Conservation (phyloP, 495 filamentous ascomycete genomes). For the Neurospora intermedia region DNA sequence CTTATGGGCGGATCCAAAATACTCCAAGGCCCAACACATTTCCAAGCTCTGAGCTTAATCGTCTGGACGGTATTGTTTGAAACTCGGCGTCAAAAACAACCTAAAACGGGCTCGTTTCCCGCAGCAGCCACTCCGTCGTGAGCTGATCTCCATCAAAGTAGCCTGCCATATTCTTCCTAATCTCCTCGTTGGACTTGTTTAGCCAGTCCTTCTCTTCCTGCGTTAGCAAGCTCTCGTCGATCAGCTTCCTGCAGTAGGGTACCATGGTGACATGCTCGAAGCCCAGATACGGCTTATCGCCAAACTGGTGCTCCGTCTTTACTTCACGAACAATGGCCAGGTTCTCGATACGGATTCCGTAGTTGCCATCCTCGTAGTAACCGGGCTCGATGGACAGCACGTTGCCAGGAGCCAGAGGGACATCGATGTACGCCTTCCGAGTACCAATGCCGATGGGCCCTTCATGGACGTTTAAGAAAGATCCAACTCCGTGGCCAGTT, state of each 20-base stretch:
- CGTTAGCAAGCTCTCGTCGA: conserved; percentile 64
- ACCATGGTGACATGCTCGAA: conserved; percentile 98
- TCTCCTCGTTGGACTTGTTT: conserved; percentile 73
- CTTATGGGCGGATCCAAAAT: background rate
- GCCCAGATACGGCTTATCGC: conserved; percentile 85
- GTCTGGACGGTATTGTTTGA: background rate
- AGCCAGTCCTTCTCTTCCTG: conserved; percentile 76
- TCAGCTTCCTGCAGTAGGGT: conserved; percentile 83
- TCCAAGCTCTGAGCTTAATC: background rate
- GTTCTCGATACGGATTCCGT: conserved; percentile 98
- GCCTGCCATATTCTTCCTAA: conserved; percentile 71
- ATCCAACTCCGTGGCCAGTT: conserved; percentile 93
- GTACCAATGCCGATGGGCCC: conserved; percentile 95
- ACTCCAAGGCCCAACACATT: background rate
- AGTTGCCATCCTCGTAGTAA: conserved; percentile 95
- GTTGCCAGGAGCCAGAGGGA: conserved; percentile 80
- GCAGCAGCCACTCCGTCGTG: conserved; percentile 68
- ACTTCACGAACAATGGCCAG: conserved; percentile 82
- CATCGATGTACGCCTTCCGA: conserved; percentile 81
- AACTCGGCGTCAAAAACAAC: background rate
- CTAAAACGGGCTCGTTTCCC: conserved; percentile 59
- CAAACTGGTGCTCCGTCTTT: conserved; percentile 76
- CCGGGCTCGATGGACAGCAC: conserved; percentile 94
- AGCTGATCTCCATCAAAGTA: conserved; percentile 65
- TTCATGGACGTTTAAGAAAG: conserved; percentile 90